Base-by-base conservation (phyloP, 768 basidiomycete species). In the Suillus lakei region DNA sequence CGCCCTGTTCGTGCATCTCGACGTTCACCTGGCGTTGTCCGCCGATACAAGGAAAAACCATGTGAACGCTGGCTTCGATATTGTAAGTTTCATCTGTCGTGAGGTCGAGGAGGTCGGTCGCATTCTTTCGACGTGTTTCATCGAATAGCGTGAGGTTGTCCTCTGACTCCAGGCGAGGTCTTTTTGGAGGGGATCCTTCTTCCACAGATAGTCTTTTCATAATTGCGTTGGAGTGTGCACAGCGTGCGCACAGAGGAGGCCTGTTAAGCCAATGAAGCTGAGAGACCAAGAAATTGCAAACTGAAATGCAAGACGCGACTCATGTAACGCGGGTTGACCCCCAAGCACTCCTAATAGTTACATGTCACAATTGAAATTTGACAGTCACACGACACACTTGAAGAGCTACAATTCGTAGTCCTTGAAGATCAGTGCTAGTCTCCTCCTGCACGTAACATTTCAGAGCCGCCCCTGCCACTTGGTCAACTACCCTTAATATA, bases 31-130 rank as follows among this genome's bases (percentile, higher is more conserved):
- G 77, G 50, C 73, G 72, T 32, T 71, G 71, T 46, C 26, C 64
- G 50, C 70, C 70, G 7, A 69, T 70, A 4, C 75, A 70, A 5
- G 77, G 76, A 83, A 84, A 86, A 60, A 75, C 71, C 85, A 86
- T 86, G 68, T 73, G 78, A 13, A 84, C 72, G 44, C 68, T 78
- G 58, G 80, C 82, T 39, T 77, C 70, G 5, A 87, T 71, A 68
- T 78, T 84, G 2, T 83, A 81, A 1, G 73, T 71, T 10, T 74
- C 78, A 32, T 80, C 75, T 2, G 68, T 65, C 26, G 71, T 69
- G 60, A 69, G 66, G 32, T 73, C 58, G 43, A 75, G 72, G 36
- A 86, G 66, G 18, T 82, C 81, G 13, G 68, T 59, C 46, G 78
- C 66, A 58, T 56, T 71, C 51, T 76, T 76, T 64, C 72, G 76